These are phyloP conservation scores for Tricholoma matsutake DNA, from an alignment of 768 basidiomycete genomes.

Conservation along the genomic window DNA sequence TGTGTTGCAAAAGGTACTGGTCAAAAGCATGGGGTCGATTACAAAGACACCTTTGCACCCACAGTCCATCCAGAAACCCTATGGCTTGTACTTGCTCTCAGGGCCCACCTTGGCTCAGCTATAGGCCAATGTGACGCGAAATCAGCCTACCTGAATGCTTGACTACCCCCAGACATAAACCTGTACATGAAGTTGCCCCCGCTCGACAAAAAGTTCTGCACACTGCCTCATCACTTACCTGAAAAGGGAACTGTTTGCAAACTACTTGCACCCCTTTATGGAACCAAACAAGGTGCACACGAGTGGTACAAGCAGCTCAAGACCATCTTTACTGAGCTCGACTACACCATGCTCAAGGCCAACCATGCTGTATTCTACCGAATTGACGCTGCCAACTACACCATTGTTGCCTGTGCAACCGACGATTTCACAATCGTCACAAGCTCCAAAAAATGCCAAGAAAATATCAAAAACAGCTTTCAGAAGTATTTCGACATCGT, in stretches of 20 bases:
- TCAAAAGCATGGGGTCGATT: slow-evolving; percentile 25
- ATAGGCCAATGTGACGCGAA: slow-evolving; percentile 10
- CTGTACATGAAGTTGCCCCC: background rate
- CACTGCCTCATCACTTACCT: background rate
- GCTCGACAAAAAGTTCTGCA: background rate
- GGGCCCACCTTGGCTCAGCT: background rate
- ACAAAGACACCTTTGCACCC: slow-evolving; percentile 27
- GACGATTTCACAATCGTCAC: too few relatives aligned
- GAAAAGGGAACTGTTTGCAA: background rate
- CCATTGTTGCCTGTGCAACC: too few relatives aligned
- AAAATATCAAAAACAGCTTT: too few relatives aligned
- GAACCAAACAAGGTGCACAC: too few relatives aligned
- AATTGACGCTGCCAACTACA: too few relatives aligned
- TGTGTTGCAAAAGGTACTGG: too few relatives aligned
- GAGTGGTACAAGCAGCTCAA: too few relatives aligned
- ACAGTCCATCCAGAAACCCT: slow-evolving; percentile 20
- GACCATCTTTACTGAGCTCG: too few relatives aligned
- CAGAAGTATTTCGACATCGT: too few relatives aligned
- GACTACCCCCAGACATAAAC: slow-evolving; percentile 14
- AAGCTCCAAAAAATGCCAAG: too few relatives aligned
- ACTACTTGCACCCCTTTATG: background rate
- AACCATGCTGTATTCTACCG: too few relatives aligned
- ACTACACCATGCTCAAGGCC: too few relatives aligned
- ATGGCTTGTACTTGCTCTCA: slow-evolving; percentile 16
- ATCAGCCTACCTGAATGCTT: slow-evolving; percentile 22